These are phyloP conservation scores for Aspergillus avenaceus DNA, from an alignment of 495 filamentous ascomycete genomes.

Conservation along the genomic window DNA sequence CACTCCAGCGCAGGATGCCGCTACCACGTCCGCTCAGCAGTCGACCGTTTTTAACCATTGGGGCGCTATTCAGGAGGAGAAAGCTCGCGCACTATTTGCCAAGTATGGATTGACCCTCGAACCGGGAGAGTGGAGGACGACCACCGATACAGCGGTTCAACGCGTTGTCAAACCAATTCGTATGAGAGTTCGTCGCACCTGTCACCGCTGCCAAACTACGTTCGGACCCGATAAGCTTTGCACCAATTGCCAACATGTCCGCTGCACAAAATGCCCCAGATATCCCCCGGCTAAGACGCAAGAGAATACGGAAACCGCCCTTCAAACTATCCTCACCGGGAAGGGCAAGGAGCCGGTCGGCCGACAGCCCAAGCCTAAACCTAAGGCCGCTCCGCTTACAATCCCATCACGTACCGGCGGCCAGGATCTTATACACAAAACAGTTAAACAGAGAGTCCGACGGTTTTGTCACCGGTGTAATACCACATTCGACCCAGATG, in stretches of 20 bases:
- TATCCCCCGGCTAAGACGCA: constrained; percentile 52
- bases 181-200: constrained; percentile 83
- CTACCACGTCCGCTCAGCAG: constrained; percentile 13
- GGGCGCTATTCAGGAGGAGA: constrained; percentile 55
- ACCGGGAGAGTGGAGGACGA: constrained; percentile 62
- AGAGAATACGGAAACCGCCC: constrained; percentile 43
- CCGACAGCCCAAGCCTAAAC: constrained; percentile 16
- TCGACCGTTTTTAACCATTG: constrained; percentile 29
- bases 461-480: constrained; percentile 76
- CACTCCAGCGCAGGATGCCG: constrained; percentile 4
- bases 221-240: constrained; percentile 71
- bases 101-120: constrained; percentile 71
- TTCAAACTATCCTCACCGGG: constrained; percentile 22
- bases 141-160: constrained; percentile 52
- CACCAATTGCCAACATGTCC: constrained; percentile 65
- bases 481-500: constrained; percentile 52
- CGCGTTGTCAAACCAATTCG: constrained; percentile 86
- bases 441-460: constrained; percentile 63
- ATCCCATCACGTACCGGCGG: constrained; percentile 61
- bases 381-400: constrained; percentile 40
- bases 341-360: constrained; percentile 11
- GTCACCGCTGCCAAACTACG: constrained; percentile 70
- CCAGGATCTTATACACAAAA: constrained; percentile 66
- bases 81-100: constrained; percentile 65
- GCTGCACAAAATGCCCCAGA: constrained; percentile 76